Evolutionary conservation across 2,329 filamentous ascomycete species (phyloP).

Genomic region (Penicillium occitanis): DNA sequence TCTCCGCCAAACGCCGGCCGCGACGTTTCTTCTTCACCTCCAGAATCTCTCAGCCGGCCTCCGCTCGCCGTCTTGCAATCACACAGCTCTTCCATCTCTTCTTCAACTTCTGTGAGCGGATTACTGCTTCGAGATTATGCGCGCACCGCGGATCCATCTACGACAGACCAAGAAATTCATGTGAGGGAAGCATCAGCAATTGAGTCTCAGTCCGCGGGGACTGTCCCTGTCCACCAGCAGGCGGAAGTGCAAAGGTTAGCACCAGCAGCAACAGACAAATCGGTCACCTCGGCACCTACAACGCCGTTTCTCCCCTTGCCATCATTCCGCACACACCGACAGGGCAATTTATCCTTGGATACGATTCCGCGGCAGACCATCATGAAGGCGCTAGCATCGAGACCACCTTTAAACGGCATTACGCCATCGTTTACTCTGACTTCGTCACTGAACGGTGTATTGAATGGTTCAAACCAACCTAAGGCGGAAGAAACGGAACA

Average conservation of each 20-base stretch:
- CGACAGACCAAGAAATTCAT: slow-evolving; percentile 38
- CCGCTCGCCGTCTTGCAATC: slow-evolving; percentile 9
- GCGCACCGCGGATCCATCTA: slow-evolving; percentile 44
- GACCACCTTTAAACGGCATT: slow-evolving; percentile 51
- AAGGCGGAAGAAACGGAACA: slow-evolving; percentile 26
- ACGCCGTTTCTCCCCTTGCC: slow-evolving; percentile 38
- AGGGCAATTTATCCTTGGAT: slow-evolving; percentile 60
- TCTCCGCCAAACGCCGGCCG: slow-evolving; percentile 18
- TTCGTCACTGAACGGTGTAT: slow-evolving; percentile 62
- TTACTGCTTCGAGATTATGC: slow-evolving; percentile 47
- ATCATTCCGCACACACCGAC: slow-evolving; percentile 45
- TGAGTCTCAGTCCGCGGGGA: slow-evolving; percentile 24
- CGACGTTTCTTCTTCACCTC: slow-evolving; percentile 13
- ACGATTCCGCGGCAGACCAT: slow-evolving; percentile 75
- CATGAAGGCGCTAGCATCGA: slow-evolving; percentile 75
- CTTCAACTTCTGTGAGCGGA: slow-evolving; percentile 30
- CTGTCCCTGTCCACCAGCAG: slow-evolving; percentile 21
- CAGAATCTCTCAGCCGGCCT: slow-evolving; percentile 11
- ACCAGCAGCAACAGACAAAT: slow-evolving; percentile 26
- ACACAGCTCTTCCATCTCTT: slow-evolving; percentile 12
- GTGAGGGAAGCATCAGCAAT: slow-evolving; percentile 23
- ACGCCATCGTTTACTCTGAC: slow-evolving; percentile 60
- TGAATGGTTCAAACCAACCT: slow-evolving; percentile 36
- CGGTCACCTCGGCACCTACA: slow-evolving; percentile 25
- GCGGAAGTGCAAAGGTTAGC: slow-evolving; percentile 23